Evolutionary conservation across 1,284 basidiomycete genomes (phyloP).

Genomic region (Austroboletus novae-zelandiae): DNA sequence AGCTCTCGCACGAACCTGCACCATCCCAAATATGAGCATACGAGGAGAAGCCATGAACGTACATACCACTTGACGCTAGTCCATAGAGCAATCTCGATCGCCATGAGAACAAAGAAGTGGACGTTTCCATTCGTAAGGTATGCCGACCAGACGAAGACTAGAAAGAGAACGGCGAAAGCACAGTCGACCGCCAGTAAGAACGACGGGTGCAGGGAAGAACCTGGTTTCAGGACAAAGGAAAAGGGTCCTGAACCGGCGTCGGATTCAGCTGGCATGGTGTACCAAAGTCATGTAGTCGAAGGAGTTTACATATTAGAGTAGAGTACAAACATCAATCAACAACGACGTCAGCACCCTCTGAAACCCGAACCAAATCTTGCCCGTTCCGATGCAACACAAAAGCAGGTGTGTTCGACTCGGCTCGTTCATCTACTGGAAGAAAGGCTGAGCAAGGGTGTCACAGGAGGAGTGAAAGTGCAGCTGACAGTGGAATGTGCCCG

Average conservation of each 20-base stretch:
- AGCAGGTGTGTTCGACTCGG: slow-evolving; percentile 1
- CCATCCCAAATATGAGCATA: slow-evolving; percentile 4
- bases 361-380: neutral
- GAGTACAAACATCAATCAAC: slow-evolving; percentile 23
- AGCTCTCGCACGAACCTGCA: slow-evolving; percentile 56
- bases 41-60: slow-evolving; percentile 16
- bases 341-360: neutral
- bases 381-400: slow-evolving; percentile 10
- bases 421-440: slow-evolving; percentile 11
- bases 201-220: slow-evolving; percentile 68
- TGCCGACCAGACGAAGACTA: slow-evolving; percentile 55
- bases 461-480: slow-evolving; percentile 19
- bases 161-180: slow-evolving; percentile 53
- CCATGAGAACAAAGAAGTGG: slow-evolving; percentile 62
- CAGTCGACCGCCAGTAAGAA: slow-evolving; percentile 66
- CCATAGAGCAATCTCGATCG: slow-evolving; percentile 66
- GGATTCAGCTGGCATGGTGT: slow-evolving; percentile 22
- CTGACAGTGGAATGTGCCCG: slow-evolving; percentile 37
- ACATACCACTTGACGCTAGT: slow-evolving; percentile 77
- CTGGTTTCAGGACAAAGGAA: slow-evolving; percentile 60
- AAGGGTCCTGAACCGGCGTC: slow-evolving; percentile 36
- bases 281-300: neutral
- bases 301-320: neutral
- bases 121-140: slow-evolving; percentile 57
- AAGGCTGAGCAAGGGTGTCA: slow-evolving; percentile 1